Conservation (phyloP, 106 monocot genomes). For the Dioscorea zingiberensis region DNA sequence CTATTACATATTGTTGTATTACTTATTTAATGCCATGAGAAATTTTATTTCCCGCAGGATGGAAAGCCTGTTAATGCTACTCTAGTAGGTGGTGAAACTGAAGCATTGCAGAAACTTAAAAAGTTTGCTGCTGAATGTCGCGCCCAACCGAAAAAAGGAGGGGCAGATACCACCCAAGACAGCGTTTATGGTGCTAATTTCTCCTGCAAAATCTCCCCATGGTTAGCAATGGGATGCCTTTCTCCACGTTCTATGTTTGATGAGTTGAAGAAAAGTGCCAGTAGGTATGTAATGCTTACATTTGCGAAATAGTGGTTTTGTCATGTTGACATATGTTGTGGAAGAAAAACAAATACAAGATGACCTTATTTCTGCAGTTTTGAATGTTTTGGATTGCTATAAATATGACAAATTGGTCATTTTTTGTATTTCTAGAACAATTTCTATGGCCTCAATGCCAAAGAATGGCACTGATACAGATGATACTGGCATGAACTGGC, state of each 20-base stretch:
- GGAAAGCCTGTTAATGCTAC: constrained; percentile 59
- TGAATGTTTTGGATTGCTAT: no score
- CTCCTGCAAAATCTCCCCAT: constrained; percentile 99
- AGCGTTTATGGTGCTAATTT: constrained; percentile 98
- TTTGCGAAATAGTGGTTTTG: neutral
- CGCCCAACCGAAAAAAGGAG: constrained; percentile 52
- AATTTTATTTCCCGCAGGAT: constrained; percentile 32
- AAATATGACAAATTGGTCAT: neutral
- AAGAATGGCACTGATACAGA: constrained; percentile 26
- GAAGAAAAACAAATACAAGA: no score
- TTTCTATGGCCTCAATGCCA: constrained; percentile 25
- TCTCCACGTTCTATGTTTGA: constrained; percentile 97
- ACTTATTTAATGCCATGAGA: no score
- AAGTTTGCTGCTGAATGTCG: constrained; percentile 73
- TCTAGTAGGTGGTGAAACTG: constrained; percentile 80
- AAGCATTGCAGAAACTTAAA: constrained; percentile 83
- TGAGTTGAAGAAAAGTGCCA: constrained; percentile 74
- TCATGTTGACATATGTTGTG: neutral
- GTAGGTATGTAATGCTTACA: constrained; percentile 36
- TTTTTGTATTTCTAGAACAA: constrained; percentile 27
- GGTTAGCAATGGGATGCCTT: constrained; percentile 91
- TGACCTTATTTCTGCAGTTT: no score
- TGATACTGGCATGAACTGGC: constrained; percentile 76
- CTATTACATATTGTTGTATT: no score
- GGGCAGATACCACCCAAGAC: constrained; percentile 35